Evolutionary conservation across 2,329 filamentous ascomycete species (phyloP), one percentile per base, ranked within the genome.

Genomic region (Talaromyces sp.): DNA sequence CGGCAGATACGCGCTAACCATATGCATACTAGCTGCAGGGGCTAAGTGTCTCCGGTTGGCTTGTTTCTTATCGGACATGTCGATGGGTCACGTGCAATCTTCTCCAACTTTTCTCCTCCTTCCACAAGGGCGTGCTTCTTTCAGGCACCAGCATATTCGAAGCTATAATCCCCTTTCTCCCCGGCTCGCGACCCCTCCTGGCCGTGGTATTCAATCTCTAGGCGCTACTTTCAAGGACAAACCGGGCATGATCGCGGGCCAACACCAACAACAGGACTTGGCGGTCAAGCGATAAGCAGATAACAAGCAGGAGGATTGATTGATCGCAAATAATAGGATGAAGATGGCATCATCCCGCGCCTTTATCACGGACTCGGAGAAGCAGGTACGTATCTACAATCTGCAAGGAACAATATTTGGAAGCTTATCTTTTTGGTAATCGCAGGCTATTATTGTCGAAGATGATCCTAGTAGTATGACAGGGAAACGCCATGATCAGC

Each of bases 331-430:
- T 10, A n/a, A 29, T 29, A 52, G 43, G 43, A 12, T 4, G 24
- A 52, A 52, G 17, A 52, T 52, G 48, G 48, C 48, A 52, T 52
- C 48, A 52, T 52, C 24, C 48, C 48, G 48, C 48, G 24, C 8
- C 12, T 29, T 52, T 4, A 29, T 52, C n/a, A 48, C 51, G 9
- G 59, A 61, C 43, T 26, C 50, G 31, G 59, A 61, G 43, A 61
- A 61, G 32, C 59, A 61, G 56, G 59, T 61, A 35, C 46, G 55
- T 52, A 29, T 29, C 24, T 52, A 12, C 46, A 24, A 32, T 31
- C 43, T 4, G 35, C 21, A 38, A 7, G 26, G 26, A 10, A 26
- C 38, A 19, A 6, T 9, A 24, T 35, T 38, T 11, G 26, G 11
- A 7, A 7, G 24, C 10, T 43, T 21, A 19, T 27, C 21, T 10